Evolutionary conservation across 495 filamentous ascomycete genomes (phyloP), one percentile per base, ranked within the genome.

Genomic region (Neurospora sp.): DNA sequence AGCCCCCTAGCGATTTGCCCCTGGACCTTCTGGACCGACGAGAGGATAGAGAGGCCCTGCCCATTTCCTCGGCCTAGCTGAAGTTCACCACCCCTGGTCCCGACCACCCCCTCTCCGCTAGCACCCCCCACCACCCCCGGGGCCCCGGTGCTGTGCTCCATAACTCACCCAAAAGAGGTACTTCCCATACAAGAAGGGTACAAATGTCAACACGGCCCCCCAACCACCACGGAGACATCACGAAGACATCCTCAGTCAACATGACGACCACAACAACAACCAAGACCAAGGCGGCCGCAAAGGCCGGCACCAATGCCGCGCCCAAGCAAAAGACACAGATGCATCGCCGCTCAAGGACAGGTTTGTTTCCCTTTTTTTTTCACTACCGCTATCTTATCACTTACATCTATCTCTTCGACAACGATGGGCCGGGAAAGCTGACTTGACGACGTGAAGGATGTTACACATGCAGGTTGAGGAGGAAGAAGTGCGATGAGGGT

Each of bases 401-500:
- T 75, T 76, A 71, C 72, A 27, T 38, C 48, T 20, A 14, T 59
- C 59, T 72, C 23, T 20, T 11, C 48, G 40, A 69, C 44, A 59
- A 73, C 66, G 27, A 10, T 38, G 54, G 70, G 42, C 31, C 35
- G 23, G 42, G 27, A 20, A 75, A 70, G 75, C 81, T 82, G 76
- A 83, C 81, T 76, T 70, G 75, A 71, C 39, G 44, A 72, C 69
- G 46, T 77, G 38, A 81, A 98, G 96, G 96, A 70, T 99, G 96
- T 88, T 99, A 95, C 83, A 98, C 95, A 72, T 99, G 96, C 86
- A 91, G 96, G 78, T 83, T 99, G 75, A 90, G 96, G 79, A 84
- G 96, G 77, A 98, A 99, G 88, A 99, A 99, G 89, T 98, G 96
- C 84, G 95, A 99, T 80, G 96, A 99, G 83, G 91, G 90, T 71